Evolutionary conservation across 1,139 yeast genomes (phyloP), one percentile per base, ranked within the genome.

Genomic region (Hyphopichia wangnamkhiaoensis): DNA sequence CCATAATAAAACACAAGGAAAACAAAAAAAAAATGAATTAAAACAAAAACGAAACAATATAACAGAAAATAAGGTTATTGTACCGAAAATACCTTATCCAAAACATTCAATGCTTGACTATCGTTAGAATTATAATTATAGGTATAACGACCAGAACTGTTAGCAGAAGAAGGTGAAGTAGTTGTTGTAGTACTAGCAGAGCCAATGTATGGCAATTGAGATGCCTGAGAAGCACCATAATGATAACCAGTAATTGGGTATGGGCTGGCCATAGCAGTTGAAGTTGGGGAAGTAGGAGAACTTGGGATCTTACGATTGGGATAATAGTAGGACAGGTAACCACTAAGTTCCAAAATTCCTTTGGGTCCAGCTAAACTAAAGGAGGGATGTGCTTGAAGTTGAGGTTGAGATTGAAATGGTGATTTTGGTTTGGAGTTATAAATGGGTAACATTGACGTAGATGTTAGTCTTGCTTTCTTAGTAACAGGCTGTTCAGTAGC

Each of bases 51-150:
- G 14, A 31, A 21, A 13, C 14, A 31, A 21, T n/a, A 2, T 18
- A 9, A 5, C 14, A 25, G 5, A 7, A 7, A 5, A 14, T 8
- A 19, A 9, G 12, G 8, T 18, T 29, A 35, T 13, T 24, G 33
- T 3, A 35, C 38, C 6, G 39, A 31, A 30, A 41, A 41, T 8
- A 26, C 39, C 23, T 34, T 39, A 23, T 41, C 42, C 19, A 41
- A 34, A 14, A 39, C 44, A 27, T 39, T 36, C 18, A 41, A 34
- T 12, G 42, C 42, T 20, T 37, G 30, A 26, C 21, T 38, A 27
- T 41, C 44, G 17, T 34, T 39, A 9, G 28, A 18, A 25, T 41
- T 41, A 28, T 41, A 39, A 15, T 28, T 39, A n/a, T 35, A 23
- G 10, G 37, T 21, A 10, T 28, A 21, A 7, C 36, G 8, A 17